These are phyloP conservation scores for Amauroascus niger DNA, from an alignment of 2,329 filamentous ascomycete species.

Conservation along the genomic window DNA sequence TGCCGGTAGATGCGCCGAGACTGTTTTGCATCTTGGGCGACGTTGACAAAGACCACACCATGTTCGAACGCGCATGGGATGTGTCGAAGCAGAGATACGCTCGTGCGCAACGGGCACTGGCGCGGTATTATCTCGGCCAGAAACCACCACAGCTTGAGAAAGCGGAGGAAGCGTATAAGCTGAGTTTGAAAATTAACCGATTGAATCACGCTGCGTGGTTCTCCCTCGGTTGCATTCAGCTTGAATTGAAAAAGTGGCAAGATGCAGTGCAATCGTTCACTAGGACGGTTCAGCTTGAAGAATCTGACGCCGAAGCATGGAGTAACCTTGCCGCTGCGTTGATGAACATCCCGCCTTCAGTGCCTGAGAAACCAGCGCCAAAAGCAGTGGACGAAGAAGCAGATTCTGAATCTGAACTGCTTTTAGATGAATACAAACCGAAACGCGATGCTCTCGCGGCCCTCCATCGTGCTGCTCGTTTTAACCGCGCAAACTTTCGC, in stretches of 20 bases:
- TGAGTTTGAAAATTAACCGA: slow-evolving; percentile 68
- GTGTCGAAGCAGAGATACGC: slow-evolving; percentile 73
- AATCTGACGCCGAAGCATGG: slow-evolving; percentile 85
- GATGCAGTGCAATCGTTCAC: slow-evolving; percentile 76
- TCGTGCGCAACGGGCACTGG: slow-evolving; percentile 77
- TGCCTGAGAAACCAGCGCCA: slow-evolving; percentile 20
- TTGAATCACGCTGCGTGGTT: slow-evolving; percentile 81
- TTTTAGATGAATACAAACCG: slow-evolving; percentile 48
- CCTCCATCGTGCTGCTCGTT: slow-evolving; percentile 73
- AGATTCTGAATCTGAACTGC: slow-evolving; percentile 15
- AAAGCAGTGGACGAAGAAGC: slow-evolving; percentile 23
- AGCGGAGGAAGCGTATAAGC: slow-evolving; percentile 67
- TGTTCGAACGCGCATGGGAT: slow-evolving; percentile 82
- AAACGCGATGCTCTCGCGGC: slow-evolving; percentile 69
- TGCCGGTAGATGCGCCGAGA: slow-evolving; percentile 73
- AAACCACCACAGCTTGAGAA: slow-evolving; percentile 52
- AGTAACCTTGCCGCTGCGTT: slow-evolving; percentile 85
- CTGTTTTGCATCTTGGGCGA: slow-evolving; percentile 92
- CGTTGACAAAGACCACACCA: slow-evolving; percentile 60
- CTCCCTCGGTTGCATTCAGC: slow-evolving; percentile 74
- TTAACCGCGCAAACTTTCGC: slow-evolving; percentile 77
- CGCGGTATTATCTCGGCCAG: slow-evolving; percentile 60
- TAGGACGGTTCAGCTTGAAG: slow-evolving; percentile 72
- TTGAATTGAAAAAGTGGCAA: slow-evolving; percentile 66
- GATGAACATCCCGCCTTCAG: slow-evolving; percentile 40